Evolutionary conservation across 192 early-diverging fungal genomes (phyloP), one percentile per base, ranked within the genome.

Genomic region (Linnemannia exigua): DNA sequence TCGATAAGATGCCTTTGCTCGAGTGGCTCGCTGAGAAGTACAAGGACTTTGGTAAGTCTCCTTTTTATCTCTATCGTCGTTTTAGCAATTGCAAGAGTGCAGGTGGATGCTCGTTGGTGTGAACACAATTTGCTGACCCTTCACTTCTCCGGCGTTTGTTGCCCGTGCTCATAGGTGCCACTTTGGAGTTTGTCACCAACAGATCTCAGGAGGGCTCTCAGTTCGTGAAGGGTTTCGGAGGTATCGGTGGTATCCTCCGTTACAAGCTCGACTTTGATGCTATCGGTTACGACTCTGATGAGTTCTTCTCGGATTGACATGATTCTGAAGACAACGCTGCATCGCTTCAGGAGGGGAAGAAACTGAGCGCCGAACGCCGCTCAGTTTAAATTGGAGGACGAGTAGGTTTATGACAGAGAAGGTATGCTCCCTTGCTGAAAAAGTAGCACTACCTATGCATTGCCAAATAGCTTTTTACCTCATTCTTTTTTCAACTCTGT

Each of bases 1-100:
- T 96, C 44, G 94, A 95, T 37, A 95, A 94, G 87, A 93, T 91
- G 80, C 90, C 95, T 4, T 83, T 99, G 79, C 88, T 99, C 74
- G 99, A 99, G 91, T 99, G 99, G 99, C 95, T 99, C 79, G 95
- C 98, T 58, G 97, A 98, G 77, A 93, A 97, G 80, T 99, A 99
- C 93, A 98, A 98, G 90, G 94, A 99, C 72, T 98, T 96, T 82
- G 99, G 93, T 82, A 82, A 73, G 48, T 48, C 37, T 2, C 17
- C 5, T 50, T 20, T 7, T 17, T 61, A 6, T 46, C 38, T 25
- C 35, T 28, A 1, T 75, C 33, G 20, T 9, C 17, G 25, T 48
- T 47, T 67, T 31, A 33, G 66, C 22, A 82, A 9, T 12, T 54
- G 28, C 37, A 61, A 44, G 25, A 4, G 20, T 20, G 11, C n/a